A percentile compares a stretch with the other conserved stretches of the same genome.
Evolutionary conservation across 2,329 filamentous ascomycete species (phyloP).

Genomic region (Pezicula rhizophila): DNA sequence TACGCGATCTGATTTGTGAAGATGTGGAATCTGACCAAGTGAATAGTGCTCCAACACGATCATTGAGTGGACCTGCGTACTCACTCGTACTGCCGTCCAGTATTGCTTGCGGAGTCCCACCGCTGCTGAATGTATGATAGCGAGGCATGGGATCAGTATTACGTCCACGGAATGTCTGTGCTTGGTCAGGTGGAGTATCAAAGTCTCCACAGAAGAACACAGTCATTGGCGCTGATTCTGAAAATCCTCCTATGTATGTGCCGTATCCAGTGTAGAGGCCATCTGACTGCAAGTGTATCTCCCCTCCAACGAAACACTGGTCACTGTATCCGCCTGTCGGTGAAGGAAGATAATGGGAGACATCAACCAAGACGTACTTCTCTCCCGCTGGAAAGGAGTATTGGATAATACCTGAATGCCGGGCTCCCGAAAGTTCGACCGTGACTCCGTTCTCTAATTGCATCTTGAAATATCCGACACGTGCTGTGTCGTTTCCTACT

Average conservation of each 20-base stretch:
- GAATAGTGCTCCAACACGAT: conserved; percentile 47
- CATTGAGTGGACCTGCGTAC: conserved; percentile 25
- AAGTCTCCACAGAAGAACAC: conserved; percentile 57
- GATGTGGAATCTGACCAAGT: conserved; percentile 31
- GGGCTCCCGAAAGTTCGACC: conserved; percentile 42
- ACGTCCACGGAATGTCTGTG: conserved; percentile 38
- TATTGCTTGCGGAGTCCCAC: conserved; percentile 4
- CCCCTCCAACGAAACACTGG: conserved; percentile 39
- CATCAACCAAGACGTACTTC: conserved; percentile 38
- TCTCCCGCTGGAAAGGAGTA: conserved; percentile 39
- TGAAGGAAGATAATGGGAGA: conserved; percentile 41
- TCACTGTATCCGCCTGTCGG: conserved; percentile 34
- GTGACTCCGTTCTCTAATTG: conserved; percentile 41
- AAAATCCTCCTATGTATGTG: conserved; percentile 36
- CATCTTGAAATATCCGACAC: conserved; percentile 49
- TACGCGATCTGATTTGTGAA: conserved; percentile 34
- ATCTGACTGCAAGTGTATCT: conserved; percentile 32
- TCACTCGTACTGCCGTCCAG: conserved; percentile 2
- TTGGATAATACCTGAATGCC: conserved; percentile 44
- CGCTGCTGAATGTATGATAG: conserved; percentile 18
- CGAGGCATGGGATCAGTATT: conserved; percentile 28
- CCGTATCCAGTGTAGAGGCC: conserved; percentile 40
- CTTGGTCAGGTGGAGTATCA: conserved; percentile 32
- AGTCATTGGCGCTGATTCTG: conserved; percentile 33
- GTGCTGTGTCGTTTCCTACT: conserved; percentile 33